Percentiles rank a stretch among this genome's conserved stretches.
These are phyloP conservation scores for Termitomyces sp. DNA, from an alignment of 768 basidiomycete genomes.

Conservation along the genomic window DNA sequence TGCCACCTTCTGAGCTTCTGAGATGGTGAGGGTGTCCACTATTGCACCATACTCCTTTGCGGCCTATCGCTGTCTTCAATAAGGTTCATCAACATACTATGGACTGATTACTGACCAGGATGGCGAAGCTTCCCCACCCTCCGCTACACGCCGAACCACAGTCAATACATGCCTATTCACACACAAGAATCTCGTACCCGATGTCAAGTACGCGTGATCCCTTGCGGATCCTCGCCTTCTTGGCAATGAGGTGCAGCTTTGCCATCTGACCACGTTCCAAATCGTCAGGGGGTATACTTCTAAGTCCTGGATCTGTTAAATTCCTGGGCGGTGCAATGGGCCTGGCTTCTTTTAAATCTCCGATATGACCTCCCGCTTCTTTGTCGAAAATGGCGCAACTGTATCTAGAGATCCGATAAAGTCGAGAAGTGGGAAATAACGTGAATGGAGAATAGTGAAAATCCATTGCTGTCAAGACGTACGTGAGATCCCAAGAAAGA, in stretches of 20 bases:
- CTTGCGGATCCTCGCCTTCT: slow-evolving; percentile 3
- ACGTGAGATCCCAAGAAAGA: slow-evolving; percentile 11
- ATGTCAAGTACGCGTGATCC: slow-evolving; percentile 10
- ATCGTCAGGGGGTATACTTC: slow-evolving; percentile 6
- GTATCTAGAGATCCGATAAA: not conserved
- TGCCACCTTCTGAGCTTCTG: slow-evolving; percentile 56
- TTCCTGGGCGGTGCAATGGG: slow-evolving; percentile 5
- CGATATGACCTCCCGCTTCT: slow-evolving; percentile 6
- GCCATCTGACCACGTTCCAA: slow-evolving; percentile 9
- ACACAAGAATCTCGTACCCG: not conserved
- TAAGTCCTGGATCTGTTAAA: not conserved
- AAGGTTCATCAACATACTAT: not conserved
- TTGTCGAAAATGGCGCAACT: slow-evolving; percentile 8
- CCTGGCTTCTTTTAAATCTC: slow-evolving; percentile 6
- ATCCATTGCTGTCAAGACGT: not conserved
- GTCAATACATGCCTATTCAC: not conserved
- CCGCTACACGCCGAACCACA: not conserved
- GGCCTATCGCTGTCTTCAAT: slow-evolving; percentile 7
- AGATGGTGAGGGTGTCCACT: slow-evolving; percentile 66
- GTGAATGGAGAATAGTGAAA: not conserved
- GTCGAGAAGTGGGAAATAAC: not conserved
- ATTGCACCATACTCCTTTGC: slow-evolving; percentile 44
- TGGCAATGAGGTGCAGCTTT: slow-evolving; percentile 10
- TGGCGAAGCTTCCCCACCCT: slow-evolving; percentile 9
- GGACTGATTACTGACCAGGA: not conserved